Evolutionary conservation across 148 eudicot genomes (phyloP), one percentile per base, ranked within the genome.

Genomic region (Pharnaceum exiguum): DNA sequence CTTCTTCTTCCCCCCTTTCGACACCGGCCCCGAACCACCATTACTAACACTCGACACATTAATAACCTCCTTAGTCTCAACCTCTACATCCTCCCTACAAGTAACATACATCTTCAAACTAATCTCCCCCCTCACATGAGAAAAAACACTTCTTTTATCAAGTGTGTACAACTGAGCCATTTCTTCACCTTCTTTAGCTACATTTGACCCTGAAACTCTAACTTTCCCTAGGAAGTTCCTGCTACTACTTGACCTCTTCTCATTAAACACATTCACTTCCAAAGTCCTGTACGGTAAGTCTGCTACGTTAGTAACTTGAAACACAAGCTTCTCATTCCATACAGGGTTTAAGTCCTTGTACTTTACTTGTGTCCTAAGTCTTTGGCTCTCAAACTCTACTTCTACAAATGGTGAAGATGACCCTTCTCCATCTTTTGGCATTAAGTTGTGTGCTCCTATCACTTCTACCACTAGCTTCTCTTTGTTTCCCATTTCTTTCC

Each of bases 341-440:
- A 84, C 79, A 0, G 97, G 97, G 89, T 90, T 87, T 0, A 90
- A 49, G 50, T 87, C 89, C 22, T 76, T 76, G 61, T 44, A 59
- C 32, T 84, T 84, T 4, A 90, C 95, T 48, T 84, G 82, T 0
- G 97, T 90, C 39, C 66, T 75, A 19, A 60, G 73, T 23, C 81
- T 57, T 46, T 90, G 93, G 33, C 72, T 80, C 5, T 90, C 89
- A 32, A 84, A 90, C 75, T 84, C 93, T 0, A 90, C 79, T 57
- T 90, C 97, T 0, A 90, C 95, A 46, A 90, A 90, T 0, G 97
- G 80, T 0, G 97, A 90, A 0, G 95, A 87, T 2, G 97, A 90
- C 5, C 97, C 97, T 63, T 87, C 93, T 0, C 97, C 97, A 53
- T 90, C 97, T 66, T 90, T 90, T 0, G 95, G 97, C 85, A 90